phyloP scores from a whole-genome alignment of 345 rosid genomes.

The Pistacia atlantica region DNA sequence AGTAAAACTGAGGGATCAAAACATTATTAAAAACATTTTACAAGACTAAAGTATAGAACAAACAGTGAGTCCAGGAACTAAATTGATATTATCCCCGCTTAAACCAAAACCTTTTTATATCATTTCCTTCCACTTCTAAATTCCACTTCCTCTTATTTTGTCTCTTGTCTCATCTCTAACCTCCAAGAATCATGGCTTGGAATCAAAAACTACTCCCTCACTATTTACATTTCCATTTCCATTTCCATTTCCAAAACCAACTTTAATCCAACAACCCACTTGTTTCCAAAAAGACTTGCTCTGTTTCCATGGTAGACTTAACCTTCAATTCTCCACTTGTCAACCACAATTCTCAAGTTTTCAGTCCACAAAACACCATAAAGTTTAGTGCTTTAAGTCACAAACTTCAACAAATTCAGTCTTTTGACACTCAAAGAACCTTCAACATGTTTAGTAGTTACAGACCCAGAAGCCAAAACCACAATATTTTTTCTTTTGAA shows the following conservation, averaged over 20 bases:
- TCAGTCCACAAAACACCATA: not conserved
- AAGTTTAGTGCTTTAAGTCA: slow-evolving; percentile 10
- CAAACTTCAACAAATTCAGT: not conserved
- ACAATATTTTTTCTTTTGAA: slow-evolving; percentile 3
- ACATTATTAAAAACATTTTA: no score
- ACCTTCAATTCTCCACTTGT: not conserved
- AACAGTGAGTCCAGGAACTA: not conserved
- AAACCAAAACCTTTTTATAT: not conserved
- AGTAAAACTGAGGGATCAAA: no score
- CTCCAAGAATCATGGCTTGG: slow-evolving; percentile 2
- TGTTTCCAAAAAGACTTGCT: not conserved
- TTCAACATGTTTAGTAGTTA: slow-evolving; percentile 8
- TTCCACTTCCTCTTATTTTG: not conserved
- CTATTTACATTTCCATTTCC: not conserved
- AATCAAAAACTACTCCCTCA: not conserved
- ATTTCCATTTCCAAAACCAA: not conserved
- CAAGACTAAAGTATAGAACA: no score
- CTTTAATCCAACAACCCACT: not conserved
- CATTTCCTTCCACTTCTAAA: not conserved
- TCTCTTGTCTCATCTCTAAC: not conserved
- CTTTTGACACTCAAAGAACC: slow-evolving; percentile 7
- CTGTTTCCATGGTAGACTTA: not conserved
- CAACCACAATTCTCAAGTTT: not conserved
- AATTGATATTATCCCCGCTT: not conserved
- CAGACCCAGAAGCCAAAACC: slow-evolving; percentile 24